Evolutionary conservation across 2,329 filamentous ascomycete species (phyloP).

Genomic region (Colletotrichum somersetense): DNA sequence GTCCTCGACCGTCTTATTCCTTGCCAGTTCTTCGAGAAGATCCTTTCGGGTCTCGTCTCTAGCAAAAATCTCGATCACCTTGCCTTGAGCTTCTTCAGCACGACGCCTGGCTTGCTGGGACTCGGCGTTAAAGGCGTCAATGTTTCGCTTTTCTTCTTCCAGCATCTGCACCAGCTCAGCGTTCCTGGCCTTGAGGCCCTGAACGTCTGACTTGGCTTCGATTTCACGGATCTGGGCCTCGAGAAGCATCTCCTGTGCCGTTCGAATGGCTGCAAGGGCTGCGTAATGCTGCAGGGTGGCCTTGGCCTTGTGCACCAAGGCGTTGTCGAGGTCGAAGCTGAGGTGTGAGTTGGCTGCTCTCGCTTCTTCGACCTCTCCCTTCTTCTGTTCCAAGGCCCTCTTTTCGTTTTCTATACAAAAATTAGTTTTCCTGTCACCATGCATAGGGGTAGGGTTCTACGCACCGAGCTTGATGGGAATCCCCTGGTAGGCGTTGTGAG

Average conservation of each 20-base stretch:
- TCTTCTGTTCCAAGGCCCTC: conserved; percentile 54
- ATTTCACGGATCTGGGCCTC: conserved; percentile 78
- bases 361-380: conserved; percentile 55
- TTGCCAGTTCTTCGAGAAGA: conserved; percentile 58
- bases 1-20: conserved; percentile 69
- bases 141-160: conserved; percentile 57
- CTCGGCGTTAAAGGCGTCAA: conserved; percentile 55
- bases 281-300: conserved; percentile 66
- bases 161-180: conserved; percentile 67
- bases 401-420: conserved; percentile 45
- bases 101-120: conserved; percentile 52
- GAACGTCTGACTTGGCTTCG: conserved; percentile 86
- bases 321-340: conserved; percentile 66
- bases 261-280: conserved; percentile 72
- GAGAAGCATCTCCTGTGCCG: conserved; percentile 72
- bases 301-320: conserved; percentile 68
- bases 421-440: conserved; percentile 9
- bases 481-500: conserved; percentile 72
- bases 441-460: conserved; percentile 44
- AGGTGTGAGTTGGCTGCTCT: conserved; percentile 63
- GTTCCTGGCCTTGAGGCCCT: conserved; percentile 76
- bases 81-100: conserved; percentile 52
- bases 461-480: conserved; percentile 79
- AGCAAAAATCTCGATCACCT: conserved; percentile 56
- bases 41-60: conserved; percentile 55